Evolutionary conservation across 2,329 filamentous ascomycete species (phyloP).

Genomic region (Metarhizium rileyi): DNA sequence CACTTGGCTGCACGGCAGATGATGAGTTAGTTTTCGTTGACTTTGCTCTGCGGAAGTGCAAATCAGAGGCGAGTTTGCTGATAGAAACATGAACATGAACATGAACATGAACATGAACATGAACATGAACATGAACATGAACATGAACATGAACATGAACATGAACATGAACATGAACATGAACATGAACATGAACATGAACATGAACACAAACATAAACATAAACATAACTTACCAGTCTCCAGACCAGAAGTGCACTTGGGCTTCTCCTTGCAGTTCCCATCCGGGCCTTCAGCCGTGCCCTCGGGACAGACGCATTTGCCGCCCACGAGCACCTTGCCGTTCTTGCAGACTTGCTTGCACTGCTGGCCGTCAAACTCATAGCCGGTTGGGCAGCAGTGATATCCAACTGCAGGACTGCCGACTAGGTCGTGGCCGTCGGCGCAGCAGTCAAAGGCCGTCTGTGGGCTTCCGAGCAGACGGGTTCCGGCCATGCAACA

Average conservation of each 20-base stretch:
- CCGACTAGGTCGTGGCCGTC: slow-evolving; percentile 11
- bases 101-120: too few relatives aligned
- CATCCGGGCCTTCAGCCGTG: background rate
- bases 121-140: too few relatives aligned
- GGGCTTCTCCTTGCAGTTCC: background rate
- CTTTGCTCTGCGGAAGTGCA: too few relatives aligned
- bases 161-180: too few relatives aligned
- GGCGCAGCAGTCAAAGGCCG: slow-evolving; percentile 13
- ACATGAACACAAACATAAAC: too few relatives aligned
- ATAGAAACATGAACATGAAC: too few relatives aligned
- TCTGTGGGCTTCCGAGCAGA: slow-evolving; percentile 10
- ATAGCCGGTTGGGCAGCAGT: slow-evolving; percentile 10
- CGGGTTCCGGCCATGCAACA: slow-evolving; percentile 7
- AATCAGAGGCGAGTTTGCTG: too few relatives aligned
- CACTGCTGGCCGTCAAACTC: slow-evolving; percentile 9
- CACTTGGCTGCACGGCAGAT: slow-evolving; percentile 7
- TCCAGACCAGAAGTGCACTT: slow-evolving; percentile 4
- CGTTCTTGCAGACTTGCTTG: slow-evolving; percentile 9
- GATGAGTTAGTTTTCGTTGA: background rate
- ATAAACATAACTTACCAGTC: background rate
- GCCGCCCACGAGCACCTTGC: slow-evolving; percentile 9
- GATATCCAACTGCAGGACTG: slow-evolving; percentile 6
- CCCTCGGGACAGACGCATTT: slow-evolving; percentile 9
- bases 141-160: too few relatives aligned
- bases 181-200: too few relatives aligned